Evolutionary conservation across 1,139 yeast species (phyloP).

Genomic region (Taiozyma onychis): DNA sequence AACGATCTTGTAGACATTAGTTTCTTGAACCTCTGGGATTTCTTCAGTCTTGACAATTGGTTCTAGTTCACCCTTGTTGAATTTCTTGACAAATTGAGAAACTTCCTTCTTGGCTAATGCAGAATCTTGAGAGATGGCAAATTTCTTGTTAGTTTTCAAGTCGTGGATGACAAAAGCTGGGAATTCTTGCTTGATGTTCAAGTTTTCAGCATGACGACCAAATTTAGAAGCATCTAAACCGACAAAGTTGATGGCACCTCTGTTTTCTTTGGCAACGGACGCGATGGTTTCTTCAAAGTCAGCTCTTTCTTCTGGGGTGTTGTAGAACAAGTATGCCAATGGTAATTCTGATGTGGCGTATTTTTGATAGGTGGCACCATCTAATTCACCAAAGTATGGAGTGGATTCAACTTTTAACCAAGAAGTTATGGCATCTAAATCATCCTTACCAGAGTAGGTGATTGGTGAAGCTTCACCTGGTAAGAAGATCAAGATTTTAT

Average conservation of each 20-base stretch:
- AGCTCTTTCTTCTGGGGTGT: conserved; percentile 59
- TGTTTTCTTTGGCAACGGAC: conserved; percentile 63
- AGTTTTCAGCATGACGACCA: conserved; percentile 86
- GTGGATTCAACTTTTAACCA: conserved; percentile 68
- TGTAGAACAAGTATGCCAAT: conserved; percentile 83
- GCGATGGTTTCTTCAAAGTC: conserved; percentile 46
- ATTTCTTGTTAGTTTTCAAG: conserved; percentile 61
- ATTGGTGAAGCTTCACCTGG: conserved; percentile 33
- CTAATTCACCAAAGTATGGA: conserved; percentile 89
- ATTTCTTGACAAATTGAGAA: conserved; percentile 58
- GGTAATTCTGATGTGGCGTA: conserved; percentile 76
- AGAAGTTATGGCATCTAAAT: conserved; percentile 34
- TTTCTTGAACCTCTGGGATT: conserved; percentile 74
- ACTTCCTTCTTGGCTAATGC: conserved; percentile 41
- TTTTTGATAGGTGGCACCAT: conserved; percentile 70
- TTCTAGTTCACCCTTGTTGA: conserved; percentile 54
- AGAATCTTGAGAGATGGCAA: conserved; percentile 52
- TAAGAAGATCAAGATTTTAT: conserved; percentile 24
- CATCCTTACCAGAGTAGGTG: conserved; percentile 35
- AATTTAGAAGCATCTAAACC: conserved; percentile 76
- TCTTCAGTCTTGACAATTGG: conserved; percentile 84
- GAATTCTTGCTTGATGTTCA: conserved; percentile 80
- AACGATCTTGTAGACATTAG: conserved; percentile 73
- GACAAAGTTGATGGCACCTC: conserved; percentile 84
- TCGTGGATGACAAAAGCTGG: conserved; percentile 92